These are phyloP conservation scores for Mycena amicta DNA, from an alignment of 768 basidiomycete genomes.

Conservation along the genomic window DNA sequence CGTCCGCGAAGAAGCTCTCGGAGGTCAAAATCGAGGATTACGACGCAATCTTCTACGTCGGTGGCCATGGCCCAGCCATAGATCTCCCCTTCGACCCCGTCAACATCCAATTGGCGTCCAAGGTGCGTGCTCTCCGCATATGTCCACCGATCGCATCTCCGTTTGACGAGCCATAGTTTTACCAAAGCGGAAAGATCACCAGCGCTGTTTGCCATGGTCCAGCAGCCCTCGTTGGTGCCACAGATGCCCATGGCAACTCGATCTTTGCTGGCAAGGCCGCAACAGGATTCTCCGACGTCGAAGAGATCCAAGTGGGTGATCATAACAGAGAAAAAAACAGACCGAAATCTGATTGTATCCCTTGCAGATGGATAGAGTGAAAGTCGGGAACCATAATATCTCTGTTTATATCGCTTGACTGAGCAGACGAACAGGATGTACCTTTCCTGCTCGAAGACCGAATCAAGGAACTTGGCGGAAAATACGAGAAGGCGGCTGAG, in stretches of 20 bases:
- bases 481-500: conserved; percentile 56
- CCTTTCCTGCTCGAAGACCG: conserved; percentile 74
- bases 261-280: conserved; percentile 57
- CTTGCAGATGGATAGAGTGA: no score
- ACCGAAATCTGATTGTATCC: conserved; percentile 33
- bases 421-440: no score
- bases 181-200: conserved; percentile 61
- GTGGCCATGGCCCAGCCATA: conserved; percentile 76
- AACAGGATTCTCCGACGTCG: conserved; percentile 73
- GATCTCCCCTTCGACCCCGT: conserved; percentile 61
- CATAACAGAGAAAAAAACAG: not conserved
- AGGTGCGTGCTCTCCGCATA: no score
- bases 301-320: conserved; percentile 57
- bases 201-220: conserved; percentile 82
- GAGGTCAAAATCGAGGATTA: conserved; percentile 64
- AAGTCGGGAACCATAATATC: no score
- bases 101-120: conserved; percentile 58
- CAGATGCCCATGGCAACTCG: conserved; percentile 56
- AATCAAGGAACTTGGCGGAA: conserved; percentile 62
- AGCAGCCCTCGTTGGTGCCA: conserved; percentile 60
- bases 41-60: conserved; percentile 77
- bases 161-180: no score
- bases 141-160: no score
- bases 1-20: conserved; percentile 57
- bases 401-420: no score